Percentiles rank a stretch among this genome's conserved stretches.
Conservation (phyloP, 768 basidiomycete genomes). For the Suillus discolor region DNA sequence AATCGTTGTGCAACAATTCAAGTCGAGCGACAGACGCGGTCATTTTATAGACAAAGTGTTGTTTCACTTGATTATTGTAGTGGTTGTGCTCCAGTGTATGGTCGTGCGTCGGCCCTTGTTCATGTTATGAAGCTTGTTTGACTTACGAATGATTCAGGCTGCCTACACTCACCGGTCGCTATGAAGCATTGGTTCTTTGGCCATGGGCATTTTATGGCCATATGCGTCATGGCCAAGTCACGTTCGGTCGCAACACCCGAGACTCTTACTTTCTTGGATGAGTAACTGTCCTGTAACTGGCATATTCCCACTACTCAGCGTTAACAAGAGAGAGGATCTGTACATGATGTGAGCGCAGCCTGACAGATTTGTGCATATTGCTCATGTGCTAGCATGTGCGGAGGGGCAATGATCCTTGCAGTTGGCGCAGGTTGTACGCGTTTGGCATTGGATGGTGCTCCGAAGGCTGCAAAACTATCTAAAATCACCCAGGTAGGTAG, state of each 20-base stretch:
- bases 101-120: conserved; percentile 53
- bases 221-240: conserved; percentile 47
- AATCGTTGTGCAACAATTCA: conserved; percentile 11
- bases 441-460: conserved; percentile 1
- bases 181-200: conserved; percentile 67
- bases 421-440: conserved; percentile 31
- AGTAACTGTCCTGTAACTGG: conserved; percentile 52
- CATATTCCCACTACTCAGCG: conserved; percentile 70
- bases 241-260: conserved; percentile 27
- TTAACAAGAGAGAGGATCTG: conserved; percentile 71
- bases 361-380: background rate
- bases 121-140: background rate
- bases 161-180: conserved; percentile 73
- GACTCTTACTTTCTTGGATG: conserved; percentile 45
- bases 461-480: conserved; percentile 11
- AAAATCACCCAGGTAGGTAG: conserved; percentile 26
- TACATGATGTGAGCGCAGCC: conserved; percentile 53
- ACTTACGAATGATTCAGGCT: conserved; percentile 39
- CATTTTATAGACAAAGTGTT: background rate
- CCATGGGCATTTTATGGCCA: conserved; percentile 72
- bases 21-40: background rate
- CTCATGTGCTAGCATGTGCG: conserved; percentile 41
- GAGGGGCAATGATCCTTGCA: conserved; percentile 48
- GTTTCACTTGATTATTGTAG: conserved; percentile 28
- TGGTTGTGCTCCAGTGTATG: conserved; percentile 62